Evolutionary conservation across 2,329 filamentous ascomycete species (phyloP).

Genomic region (Talaromyces islandicus): DNA sequence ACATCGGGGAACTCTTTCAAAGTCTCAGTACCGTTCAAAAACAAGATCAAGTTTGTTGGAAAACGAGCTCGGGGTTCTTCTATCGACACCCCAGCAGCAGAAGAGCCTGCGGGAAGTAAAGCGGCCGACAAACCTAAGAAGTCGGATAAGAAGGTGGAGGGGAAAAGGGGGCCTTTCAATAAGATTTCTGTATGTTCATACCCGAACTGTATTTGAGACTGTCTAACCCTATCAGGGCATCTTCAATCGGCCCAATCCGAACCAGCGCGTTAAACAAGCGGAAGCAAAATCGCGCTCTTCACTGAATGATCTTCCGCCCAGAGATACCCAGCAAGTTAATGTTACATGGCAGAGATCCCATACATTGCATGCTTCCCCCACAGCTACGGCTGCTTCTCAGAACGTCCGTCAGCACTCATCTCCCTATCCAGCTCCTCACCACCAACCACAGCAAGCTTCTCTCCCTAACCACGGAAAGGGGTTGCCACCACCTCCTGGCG

Average conservation of each 20-base stretch:
- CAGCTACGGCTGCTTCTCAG: neutral
- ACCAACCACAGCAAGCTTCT: neutral
- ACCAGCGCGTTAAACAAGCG: neutral
- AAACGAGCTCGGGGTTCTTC: neutral
- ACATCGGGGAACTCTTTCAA: constrained; percentile 9
- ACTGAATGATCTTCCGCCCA: neutral
- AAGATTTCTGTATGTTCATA: constrained; percentile 5
- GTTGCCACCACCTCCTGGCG: constrained; percentile 6
- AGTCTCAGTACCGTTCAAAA: constrained; percentile 5
- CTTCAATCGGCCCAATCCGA: constrained; percentile 4
- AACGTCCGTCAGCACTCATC: neutral
- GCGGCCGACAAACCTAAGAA: neutral
- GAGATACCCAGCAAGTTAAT: neutral
- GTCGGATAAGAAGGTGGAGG: constrained; percentile 6
- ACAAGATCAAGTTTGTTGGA: constrained; percentile 9
- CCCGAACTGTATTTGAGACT: neutral
- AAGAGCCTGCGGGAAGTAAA: neutral
- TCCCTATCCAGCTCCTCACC: neutral
- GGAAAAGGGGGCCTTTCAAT: constrained; percentile 1
- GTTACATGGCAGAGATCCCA: neutral
- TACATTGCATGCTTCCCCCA: neutral
- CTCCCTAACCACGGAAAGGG: neutral
- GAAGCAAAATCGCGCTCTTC: neutral
- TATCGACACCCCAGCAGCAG: neutral
- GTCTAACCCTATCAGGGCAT: constrained; percentile 6